Evolutionary conservation across 2,329 filamentous ascomycete genomes (phyloP).

Genomic region (Beauveria sp.): DNA sequence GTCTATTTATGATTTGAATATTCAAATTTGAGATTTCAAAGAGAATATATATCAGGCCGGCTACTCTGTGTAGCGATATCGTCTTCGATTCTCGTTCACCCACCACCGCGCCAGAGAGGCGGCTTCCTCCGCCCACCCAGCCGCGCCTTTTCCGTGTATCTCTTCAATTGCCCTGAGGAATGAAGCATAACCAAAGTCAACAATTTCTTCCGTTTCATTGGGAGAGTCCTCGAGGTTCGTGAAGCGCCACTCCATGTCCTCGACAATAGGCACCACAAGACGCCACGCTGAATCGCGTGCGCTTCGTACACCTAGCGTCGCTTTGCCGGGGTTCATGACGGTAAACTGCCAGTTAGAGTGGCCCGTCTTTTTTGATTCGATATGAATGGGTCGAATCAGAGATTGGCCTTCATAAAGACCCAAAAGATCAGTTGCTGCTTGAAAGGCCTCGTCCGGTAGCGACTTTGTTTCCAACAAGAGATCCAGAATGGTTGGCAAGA

Average conservation of each 20-base stretch:
- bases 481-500: conserved; percentile 28
- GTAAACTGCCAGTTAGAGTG: conserved; percentile 21
- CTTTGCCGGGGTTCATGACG: conserved; percentile 19
- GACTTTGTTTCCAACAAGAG: conserved; percentile 26
- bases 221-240: not conserved
- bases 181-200: not conserved
- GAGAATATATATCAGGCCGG: not conserved
- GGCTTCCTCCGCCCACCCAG: conserved; percentile 19
- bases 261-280: conserved; percentile 18
- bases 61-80: conserved; percentile 22
- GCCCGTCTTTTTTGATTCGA: conserved; percentile 14
- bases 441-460: conserved; percentile 19
- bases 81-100: conserved; percentile 27
- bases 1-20: not conserved
- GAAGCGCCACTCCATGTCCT: conserved; percentile 12
- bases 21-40: not conserved
- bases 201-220: not conserved
- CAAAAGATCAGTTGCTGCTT: conserved; percentile 21
- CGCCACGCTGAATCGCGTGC: conserved; percentile 15
- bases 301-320: conserved; percentile 17
- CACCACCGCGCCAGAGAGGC: conserved; percentile 27
- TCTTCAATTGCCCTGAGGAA: not conserved
- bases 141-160: not conserved
- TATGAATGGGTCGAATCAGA: conserved; percentile 22
- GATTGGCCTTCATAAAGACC: conserved; percentile 28